phyloP scores from a whole-genome alignment of 1,284 basidiomycete genomes.

The Ganoderma lucidum region DNA sequence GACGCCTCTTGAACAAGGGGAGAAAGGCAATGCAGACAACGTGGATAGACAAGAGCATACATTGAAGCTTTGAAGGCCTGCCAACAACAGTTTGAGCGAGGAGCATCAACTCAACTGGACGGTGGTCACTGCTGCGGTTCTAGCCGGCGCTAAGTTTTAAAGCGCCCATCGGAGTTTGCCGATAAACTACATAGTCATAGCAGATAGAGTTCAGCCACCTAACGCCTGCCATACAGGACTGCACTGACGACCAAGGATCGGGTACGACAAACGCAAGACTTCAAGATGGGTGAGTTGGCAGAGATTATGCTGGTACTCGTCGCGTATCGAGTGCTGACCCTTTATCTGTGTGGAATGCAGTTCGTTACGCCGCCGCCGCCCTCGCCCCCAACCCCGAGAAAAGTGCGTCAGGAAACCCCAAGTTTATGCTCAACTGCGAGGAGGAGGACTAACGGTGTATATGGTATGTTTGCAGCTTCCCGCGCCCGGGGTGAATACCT shows the following conservation, averaged over 20 bases:
- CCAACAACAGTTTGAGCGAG: background rate
- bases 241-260: conserved; percentile 29
- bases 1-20: background rate
- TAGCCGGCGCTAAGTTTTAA: too few species aligned
- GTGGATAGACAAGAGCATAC: background rate
- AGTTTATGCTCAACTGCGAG: conserved; percentile 9
- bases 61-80: background rate
- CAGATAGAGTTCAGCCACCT: conserved; percentile 14
- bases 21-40: background rate
- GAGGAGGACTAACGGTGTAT: conserved; percentile 25
- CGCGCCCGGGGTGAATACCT: conserved; percentile 96
- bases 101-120: background rate
- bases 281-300: conserved; percentile 70
- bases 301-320: conserved; percentile 17
- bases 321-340: conserved; percentile 26
- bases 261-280: conserved; percentile 44
- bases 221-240: conserved; percentile 29
- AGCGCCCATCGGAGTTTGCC: conserved; percentile 6
- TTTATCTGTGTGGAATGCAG: conserved; percentile 50
- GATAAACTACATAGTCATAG: conserved; percentile 15
- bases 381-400: conserved; percentile 92
- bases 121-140: too few species aligned
- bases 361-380: conserved; percentile 91
- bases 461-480: conserved; percentile 65
- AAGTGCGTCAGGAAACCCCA: conserved; percentile 61